Base-by-base conservation (phyloP, 2,329 filamentous ascomycete genomes). In the Kalaharituber pfeilii region DNA sequence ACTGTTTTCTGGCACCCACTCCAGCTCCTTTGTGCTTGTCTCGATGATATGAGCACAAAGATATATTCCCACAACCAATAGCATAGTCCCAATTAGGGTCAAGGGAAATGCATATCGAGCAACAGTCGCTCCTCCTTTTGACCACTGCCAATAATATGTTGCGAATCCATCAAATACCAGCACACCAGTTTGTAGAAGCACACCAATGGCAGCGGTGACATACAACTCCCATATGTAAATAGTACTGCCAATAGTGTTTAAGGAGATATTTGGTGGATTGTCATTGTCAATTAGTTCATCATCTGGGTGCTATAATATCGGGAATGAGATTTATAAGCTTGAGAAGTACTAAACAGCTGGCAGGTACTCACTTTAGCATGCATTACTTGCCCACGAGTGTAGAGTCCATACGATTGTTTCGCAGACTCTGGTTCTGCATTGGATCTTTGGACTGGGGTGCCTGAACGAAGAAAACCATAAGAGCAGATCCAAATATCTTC, bases 1-100 rank as follows among this genome's bases (percentile, higher is more conserved):
- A 20, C 24, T 18, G 2, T 44, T 2, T 44, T 50, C 6, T 3
- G 44, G 44, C 24, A 5, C n/a, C 52, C 63, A 66, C 3, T 24
- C 51, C 0, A 42, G 55, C 56, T 69, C 65, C 1, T 25, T 24
- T 0, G 67, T 68, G 44, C 65, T 66, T 8, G 44, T 52, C 30
- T 68, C 64, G 3, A 69, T 63, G 1, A 68, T 62, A 50, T 62
- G 59, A 0, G 60, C 60, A 44, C 66, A 69, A 3, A 67, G 24
- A 0, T 65, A 49, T 24, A 68, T 57, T 0, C 66, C 66, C 1
- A 54, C 0, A 0, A 64, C 58, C 11, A 68, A 30, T 0, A 65
- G 1, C 0, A 64, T 0, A 0, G 65, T 68, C 1, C 67, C 66
- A n/a, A 42, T 15, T 0, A 57, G 56, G 3, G 60, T 62, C 18